A percentile compares a stretch with the other conserved stretches of the same genome.
Conservation (phyloP, 2,329 filamentous ascomycete genomes). For the Cercospora sojina region DNA sequence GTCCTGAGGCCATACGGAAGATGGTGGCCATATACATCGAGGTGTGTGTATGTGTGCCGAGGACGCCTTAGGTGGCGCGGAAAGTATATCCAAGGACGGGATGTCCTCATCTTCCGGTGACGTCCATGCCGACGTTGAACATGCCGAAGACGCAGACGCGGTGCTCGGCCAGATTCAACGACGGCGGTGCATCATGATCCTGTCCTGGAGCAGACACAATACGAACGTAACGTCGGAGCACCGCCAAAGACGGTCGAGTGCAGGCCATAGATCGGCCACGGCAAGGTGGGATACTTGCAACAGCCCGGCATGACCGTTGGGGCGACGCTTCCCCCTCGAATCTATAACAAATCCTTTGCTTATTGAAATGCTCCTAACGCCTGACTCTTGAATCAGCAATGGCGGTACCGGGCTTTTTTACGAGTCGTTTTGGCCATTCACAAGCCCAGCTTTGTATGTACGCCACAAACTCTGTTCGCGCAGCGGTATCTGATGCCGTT, state of each 20-base stretch:
- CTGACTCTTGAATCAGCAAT: not conserved
- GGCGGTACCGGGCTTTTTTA: not conserved
- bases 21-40: not conserved
- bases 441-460: not conserved
- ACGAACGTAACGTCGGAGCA: not conserved
- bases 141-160: not conserved
- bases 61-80: not conserved
- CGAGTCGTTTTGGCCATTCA: constrained; percentile 5
- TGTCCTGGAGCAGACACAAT: not conserved
- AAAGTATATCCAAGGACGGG: not conserved
- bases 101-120: not conserved
- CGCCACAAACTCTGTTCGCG: not conserved
- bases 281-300: not conserved
- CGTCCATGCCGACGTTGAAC: not conserved
- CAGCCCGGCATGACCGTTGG: not conserved
- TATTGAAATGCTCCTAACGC: not conserved
- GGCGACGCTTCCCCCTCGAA: not conserved
- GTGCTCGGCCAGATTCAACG: not conserved
- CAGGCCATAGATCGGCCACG: not conserved
- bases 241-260: not conserved
- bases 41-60: not conserved
- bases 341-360: not conserved
- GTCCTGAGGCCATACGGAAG: not conserved
- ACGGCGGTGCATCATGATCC: not conserved
- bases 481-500: constrained; percentile 11